phyloP scores from a whole-genome alignment of 2,329 filamentous ascomycete species.

The Colletotrichum sp. region DNA sequence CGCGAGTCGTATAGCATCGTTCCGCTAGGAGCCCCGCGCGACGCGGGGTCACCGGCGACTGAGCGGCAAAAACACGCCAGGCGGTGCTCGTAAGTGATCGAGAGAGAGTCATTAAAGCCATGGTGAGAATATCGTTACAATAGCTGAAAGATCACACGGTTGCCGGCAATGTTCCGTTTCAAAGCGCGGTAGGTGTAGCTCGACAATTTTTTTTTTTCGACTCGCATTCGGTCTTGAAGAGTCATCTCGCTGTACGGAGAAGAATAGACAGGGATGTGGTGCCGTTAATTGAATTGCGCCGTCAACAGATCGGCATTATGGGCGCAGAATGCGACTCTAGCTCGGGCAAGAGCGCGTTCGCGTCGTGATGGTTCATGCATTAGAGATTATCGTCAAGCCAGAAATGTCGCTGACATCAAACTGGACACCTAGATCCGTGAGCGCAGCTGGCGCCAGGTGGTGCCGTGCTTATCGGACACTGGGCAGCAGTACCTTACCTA shows the following conservation, averaged over 20 bases:
- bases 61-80: background rate
- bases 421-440: background rate
- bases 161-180: background rate
- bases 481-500: too few relatives aligned
- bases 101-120: constrained; percentile 3
- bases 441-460: background rate
- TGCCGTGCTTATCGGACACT: background rate
- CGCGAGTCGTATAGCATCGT: constrained; percentile 19
- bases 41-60: background rate
- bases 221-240: background rate
- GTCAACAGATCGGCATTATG: background rate
- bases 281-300: background rate
- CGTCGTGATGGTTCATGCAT: constrained; percentile 18
- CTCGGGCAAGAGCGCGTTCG: constrained; percentile 1
- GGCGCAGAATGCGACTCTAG: background rate
- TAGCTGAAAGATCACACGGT: background rate
- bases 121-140: background rate
- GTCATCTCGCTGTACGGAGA: background rate
- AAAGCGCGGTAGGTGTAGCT: background rate
- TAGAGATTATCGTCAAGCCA: constrained; percentile 9
- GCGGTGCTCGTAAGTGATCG: background rate
- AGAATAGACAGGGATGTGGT: background rate
- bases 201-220: background rate
- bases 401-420: background rate
- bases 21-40: background rate